Evolutionary conservation across 331 rosid genomes (phyloP).

Genomic region (Telfairia occidentalis): DNA sequence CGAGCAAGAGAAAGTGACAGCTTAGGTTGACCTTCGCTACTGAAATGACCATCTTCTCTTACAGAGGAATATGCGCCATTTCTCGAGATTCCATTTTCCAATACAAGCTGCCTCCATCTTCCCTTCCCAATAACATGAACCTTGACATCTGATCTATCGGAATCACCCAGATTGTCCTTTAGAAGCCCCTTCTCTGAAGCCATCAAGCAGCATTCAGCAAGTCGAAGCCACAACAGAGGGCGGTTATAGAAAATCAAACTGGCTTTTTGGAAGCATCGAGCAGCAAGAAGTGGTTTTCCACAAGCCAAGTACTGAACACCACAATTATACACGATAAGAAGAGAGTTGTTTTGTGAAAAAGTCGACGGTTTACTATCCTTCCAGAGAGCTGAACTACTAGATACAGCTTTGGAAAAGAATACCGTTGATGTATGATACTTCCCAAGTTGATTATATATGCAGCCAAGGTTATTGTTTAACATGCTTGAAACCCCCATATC

Average conservation of each 20-base stretch:
- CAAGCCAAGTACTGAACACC: slow-evolving; percentile 85
- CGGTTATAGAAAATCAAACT: slow-evolving; percentile 70
- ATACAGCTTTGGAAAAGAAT: slow-evolving; percentile 80
- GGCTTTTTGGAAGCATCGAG: slow-evolving; percentile 85
- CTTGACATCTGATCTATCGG: slow-evolving; percentile 49
- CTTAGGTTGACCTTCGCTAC: slow-evolving; percentile 48
- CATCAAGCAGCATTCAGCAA: slow-evolving; percentile 95
- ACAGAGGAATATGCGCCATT: slow-evolving; percentile 29
- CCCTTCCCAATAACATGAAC: slow-evolving; percentile 70
- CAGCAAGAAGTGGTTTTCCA: slow-evolving; percentile 81
- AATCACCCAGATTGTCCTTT: slow-evolving; percentile 26
- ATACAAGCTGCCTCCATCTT: slow-evolving; percentile 89
- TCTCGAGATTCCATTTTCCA: slow-evolving; percentile 46
- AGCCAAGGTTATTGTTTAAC: slow-evolving; percentile 87
- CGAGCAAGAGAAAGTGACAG: slow-evolving; percentile 71
- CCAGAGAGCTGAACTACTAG: slow-evolving; percentile 52
- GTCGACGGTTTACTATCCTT: slow-evolving; percentile 68
- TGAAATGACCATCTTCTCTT: slow-evolving; percentile 28
- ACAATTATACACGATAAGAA: slow-evolving; percentile 63
- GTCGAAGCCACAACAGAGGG: slow-evolving; percentile 92
- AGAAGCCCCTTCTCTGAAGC: slow-evolving; percentile 69
- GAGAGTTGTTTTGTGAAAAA: slow-evolving; percentile 72
- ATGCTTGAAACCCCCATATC: slow-evolving; percentile 58
- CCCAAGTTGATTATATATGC: slow-evolving; percentile 94
- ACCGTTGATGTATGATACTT: slow-evolving; percentile 71